A percentile compares a stretch with the other conserved stretches of the same genome.
Conservation (phyloP, 768 basidiomycete genomes). For the Auricularia auricula-judae region DNA sequence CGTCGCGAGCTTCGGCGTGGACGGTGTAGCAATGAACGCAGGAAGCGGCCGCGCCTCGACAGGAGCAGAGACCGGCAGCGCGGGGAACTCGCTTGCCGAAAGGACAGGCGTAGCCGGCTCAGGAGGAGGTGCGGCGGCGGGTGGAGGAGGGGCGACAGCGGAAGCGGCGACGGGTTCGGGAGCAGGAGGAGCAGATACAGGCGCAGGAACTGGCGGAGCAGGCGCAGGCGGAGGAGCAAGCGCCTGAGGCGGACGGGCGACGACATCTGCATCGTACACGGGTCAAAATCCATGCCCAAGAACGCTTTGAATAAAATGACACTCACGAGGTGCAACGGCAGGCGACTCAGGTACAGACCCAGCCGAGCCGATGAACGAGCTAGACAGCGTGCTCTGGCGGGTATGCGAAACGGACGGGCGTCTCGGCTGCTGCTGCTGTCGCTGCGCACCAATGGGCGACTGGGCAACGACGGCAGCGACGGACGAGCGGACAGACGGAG, state of each 20-base stretch:
- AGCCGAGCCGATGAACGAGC: slow-evolving; percentile 21
- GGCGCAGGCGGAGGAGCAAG: slow-evolving; percentile 3
- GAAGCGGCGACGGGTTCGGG: no score
- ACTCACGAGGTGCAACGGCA: not conserved
- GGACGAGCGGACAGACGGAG: not conserved
- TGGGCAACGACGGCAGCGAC: not conserved
- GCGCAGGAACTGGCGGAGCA: slow-evolving; percentile 16
- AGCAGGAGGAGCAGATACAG: no score
- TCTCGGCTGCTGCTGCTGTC: not conserved
- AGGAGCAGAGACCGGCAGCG: slow-evolving; percentile 29
- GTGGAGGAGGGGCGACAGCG: no score
- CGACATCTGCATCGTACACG: no score
- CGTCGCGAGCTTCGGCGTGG: not conserved
- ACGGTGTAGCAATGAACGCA: not conserved
- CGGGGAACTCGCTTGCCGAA: slow-evolving; percentile 69
- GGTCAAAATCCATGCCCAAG: no score
- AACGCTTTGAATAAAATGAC: no score
- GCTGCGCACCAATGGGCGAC: not conserved
- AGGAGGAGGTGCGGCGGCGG: not conserved
- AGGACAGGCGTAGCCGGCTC: slow-evolving; percentile 29
- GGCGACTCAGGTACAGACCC: slow-evolving; percentile 18
- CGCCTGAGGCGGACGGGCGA: no score
- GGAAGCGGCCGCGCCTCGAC: slow-evolving; percentile 1
- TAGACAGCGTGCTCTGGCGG: not conserved
- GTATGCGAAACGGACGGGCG: not conserved